Base-by-base conservation (phyloP, 2,329 filamentous ascomycete genomes). In the Stagonosporopsis chrysanthemi region DNA sequence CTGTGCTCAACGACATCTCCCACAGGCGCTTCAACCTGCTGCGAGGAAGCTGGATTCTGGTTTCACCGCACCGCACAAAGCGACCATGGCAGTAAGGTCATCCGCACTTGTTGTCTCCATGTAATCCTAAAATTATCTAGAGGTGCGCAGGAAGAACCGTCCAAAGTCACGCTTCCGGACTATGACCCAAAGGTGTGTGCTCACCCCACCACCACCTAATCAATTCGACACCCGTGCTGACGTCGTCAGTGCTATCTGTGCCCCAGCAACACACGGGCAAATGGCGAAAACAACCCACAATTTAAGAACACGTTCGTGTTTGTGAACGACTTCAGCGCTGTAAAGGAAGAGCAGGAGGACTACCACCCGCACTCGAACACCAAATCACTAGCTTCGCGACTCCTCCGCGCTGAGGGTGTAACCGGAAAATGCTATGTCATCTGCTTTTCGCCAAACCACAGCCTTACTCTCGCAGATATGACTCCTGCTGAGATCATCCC, bases 381-480 rank as follows among this genome's bases (percentile, higher is more conserved):
- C 69, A 81, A 80, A 61, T 80, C 83, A 67, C 81, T 93, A 31
- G 88, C 91, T 47, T 88, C 88, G 7, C 82, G 89, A 28, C 86
- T 99, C 36, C 86, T 99, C 35, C 87, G 87, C 67, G 94, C 92
- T 23, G 87, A 96, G 73, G 84, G 91, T 8, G 93, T 96, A 54
- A 97, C 91, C 47, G 95, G 95, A 62, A 94, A 94, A 81, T 99
- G 95, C 82, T 98, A 96, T 77, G 95, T 99, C 53, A 85, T 99
- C 51, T 97, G 93, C 55, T 99, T 99, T 79, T 95, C 92, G 7
- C 88, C 92, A 2, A 88, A 88, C 63, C 95, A 99, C 78, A 90
- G 97, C 76, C 80, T 96, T 58, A 99, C 95, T 2, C 86, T 99
- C 26, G 94, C 95, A 61, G 95, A 99, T 74, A 91, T 99, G 83